These are phyloP conservation scores for Aspergillus funiculosus DNA, from an alignment of 495 filamentous ascomycete genomes.

Conservation along the genomic window DNA sequence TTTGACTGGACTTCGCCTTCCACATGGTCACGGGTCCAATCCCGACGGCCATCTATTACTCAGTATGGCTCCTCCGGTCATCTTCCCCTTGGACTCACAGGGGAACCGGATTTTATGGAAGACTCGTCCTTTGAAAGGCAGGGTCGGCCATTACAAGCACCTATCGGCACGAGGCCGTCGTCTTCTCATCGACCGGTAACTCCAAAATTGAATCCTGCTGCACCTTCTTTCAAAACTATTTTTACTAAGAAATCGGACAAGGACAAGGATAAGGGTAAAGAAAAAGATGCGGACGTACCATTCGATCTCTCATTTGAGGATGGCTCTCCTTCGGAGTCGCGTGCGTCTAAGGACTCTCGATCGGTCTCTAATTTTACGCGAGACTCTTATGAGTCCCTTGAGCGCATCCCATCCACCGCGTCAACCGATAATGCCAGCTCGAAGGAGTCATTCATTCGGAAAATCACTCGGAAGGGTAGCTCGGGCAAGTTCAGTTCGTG, in stretches of 20 bases:
- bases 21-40: slow-evolving; percentile 52
- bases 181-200: slow-evolving; percentile 51
- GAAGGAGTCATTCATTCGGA: slow-evolving; percentile 61
- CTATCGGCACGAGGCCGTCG: slow-evolving; percentile 50
- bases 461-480: slow-evolving; percentile 73
- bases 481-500: slow-evolving; percentile 75
- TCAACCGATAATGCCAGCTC: slow-evolving; percentile 55
- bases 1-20: slow-evolving; percentile 52
- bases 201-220: slow-evolving; percentile 56
- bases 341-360: slow-evolving; percentile 56
- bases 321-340: slow-evolving; percentile 56
- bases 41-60: slow-evolving; percentile 50
- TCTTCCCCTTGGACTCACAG: slow-evolving; percentile 44
- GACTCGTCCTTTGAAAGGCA: slow-evolving; percentile 39
- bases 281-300: slow-evolving; percentile 27
- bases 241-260: slow-evolving; percentile 42
- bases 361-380: slow-evolving; percentile 58
- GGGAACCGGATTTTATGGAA: slow-evolving; percentile 44
- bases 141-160: slow-evolving; percentile 45
- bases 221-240: slow-evolving; percentile 53
- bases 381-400: slow-evolving; percentile 72
- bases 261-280: slow-evolving; percentile 31
- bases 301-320: slow-evolving; percentile 43
- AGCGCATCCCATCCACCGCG: slow-evolving; percentile 59
- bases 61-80: slow-evolving; percentile 53